Percentiles rank a stretch among this genome's conserved stretches.
Evolutionary conservation across 2,329 filamentous ascomycete species (phyloP).

Genomic region (Colletotrichum horii): DNA sequence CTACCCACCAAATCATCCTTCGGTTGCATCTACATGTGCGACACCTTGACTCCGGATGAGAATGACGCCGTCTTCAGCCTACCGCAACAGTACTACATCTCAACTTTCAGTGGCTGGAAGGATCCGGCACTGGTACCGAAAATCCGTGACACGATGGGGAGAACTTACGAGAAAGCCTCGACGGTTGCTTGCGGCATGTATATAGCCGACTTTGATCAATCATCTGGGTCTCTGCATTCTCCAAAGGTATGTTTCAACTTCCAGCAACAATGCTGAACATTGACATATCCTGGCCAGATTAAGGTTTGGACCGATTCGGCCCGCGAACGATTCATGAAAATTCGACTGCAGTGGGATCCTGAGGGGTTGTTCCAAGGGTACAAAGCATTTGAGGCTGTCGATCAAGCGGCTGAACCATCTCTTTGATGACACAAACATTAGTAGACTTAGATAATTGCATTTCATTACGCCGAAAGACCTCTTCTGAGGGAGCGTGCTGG

Average conservation of each 20-base stretch:
- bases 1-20: not conserved
- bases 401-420: not conserved
- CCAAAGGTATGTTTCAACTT: not conserved
- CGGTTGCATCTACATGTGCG: not conserved
- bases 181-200: not conserved
- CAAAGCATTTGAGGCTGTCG: not conserved
- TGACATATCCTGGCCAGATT: not conserved
- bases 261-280: rapidly evolving
- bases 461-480: not conserved
- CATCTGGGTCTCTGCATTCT: not conserved
- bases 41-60: not conserved
- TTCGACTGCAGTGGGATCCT: not conserved
- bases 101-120: not conserved
- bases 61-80: not conserved
- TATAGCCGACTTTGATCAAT: not conserved
- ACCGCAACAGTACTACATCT: not conserved
- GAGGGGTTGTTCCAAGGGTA: not conserved
- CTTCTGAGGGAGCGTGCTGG: too few relatives aligned
- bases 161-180: not conserved
- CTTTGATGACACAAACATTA: not conserved
- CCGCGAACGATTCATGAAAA: not conserved
- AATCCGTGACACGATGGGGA: not conserved
- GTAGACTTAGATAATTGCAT: not conserved
- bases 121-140: not conserved
- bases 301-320: not conserved